phyloP scores from a whole-genome alignment of 2,329 filamentous ascomycete genomes.

The Zymoseptoria ardabiliae region DNA sequence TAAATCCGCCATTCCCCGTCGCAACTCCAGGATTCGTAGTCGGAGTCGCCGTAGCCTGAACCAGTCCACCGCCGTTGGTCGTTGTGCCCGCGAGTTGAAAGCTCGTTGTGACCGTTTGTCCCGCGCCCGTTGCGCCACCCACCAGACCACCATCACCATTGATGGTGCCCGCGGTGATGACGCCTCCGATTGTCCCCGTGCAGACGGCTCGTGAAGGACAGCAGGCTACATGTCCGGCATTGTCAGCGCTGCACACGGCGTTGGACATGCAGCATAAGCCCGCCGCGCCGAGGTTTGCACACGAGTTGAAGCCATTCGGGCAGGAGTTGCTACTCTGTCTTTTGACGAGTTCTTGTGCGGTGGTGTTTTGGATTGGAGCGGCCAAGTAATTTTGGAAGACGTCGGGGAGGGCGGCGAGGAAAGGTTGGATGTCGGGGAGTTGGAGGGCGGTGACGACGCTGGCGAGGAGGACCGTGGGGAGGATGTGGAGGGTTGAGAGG shows the following conservation, averaged over 20 bases:
- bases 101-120: constrained; percentile 17
- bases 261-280: constrained; percentile 49
- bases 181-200: constrained; percentile 45
- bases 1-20: constrained; percentile 22
- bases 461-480: constrained; percentile 11
- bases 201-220: constrained; percentile 52
- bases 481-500: constrained; percentile 10
- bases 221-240: constrained; percentile 52
- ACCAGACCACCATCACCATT: constrained; percentile 20
- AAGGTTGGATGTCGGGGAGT: constrained; percentile 23
- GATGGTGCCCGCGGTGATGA: constrained; percentile 29
- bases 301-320: constrained; percentile 46
- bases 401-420: constrained; percentile 25
- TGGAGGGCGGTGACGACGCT: constrained; percentile 18
- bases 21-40: constrained; percentile 3
- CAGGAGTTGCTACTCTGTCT: constrained; percentile 38
- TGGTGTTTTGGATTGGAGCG: constrained; percentile 12
- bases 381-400: constrained; percentile 18
- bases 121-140: constrained; percentile 14
- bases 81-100: constrained; percentile 16
- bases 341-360: constrained; percentile 24
- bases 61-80: constrained; percentile 18
- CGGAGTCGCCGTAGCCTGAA: constrained; percentile 14
- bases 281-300: constrained; percentile 45
- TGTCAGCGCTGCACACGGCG: constrained; percentile 50